Evolutionary conservation across 192 early-diverging fungal species (phyloP), one percentile per base, ranked within the genome.

Genomic region (Podila verticillata): DNA sequence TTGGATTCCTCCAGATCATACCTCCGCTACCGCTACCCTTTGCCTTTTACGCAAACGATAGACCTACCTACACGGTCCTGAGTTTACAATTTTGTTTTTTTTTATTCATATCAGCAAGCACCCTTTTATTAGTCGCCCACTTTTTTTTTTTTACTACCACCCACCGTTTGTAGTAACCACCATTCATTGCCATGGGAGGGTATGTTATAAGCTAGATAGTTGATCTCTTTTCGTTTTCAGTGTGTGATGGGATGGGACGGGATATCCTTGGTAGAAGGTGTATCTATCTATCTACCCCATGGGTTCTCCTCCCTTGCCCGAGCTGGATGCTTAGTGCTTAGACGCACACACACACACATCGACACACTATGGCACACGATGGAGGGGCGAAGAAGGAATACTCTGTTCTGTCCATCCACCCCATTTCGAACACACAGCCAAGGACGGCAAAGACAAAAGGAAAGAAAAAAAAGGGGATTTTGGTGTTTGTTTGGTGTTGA

Each of bases 1-100:
- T 79, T 79, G 75, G 75, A 79, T 79, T 79, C 75, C 75, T 70
- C 75, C 70, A 79, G 57, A 79, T 72, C 75, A 57, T 71, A 71
- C 69, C 75, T 79, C 26, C 69, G 69, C 64, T 70, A 72, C 51
- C 75, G 68, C 75, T 79, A 79, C 75, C 75, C 69, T 62, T 79
- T 79, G 75, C 75, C 75, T 60, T 79, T 74, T 63, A 67, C 75
- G 75, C 75, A 71, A 79, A 66, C 69, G 75, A 79, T 79, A 79
- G 17, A 22, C 64, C 47, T 30, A 13, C 24, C 56, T 60, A 65
- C 20, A 24, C 51, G 51, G 10, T 54, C 24, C 24, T 54, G 20
- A 24, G 51, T 19, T 54, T 6, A 0, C 24, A n/a, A n/a, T 22
- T 24, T 24, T 26, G 24, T 54, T 51, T n/a, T 47, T 47, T 47